phyloP scores from a whole-genome alignment of 768 basidiomycete genomes.

The Trametes meyenii region DNA sequence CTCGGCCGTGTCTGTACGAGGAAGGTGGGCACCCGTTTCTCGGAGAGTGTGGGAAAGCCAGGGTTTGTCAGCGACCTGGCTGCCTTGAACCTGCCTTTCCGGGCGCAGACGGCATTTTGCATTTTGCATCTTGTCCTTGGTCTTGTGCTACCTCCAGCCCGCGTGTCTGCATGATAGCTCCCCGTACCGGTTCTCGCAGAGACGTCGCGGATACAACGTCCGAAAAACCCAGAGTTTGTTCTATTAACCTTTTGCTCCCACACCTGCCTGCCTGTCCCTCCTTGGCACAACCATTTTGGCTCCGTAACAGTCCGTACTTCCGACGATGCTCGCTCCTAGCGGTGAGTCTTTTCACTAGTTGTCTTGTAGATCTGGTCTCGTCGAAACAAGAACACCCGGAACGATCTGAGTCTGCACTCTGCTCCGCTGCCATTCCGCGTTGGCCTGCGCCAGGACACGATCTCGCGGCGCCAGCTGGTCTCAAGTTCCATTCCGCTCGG shows the following conservation, averaged over 20 bases:
- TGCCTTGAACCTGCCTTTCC: constrained; percentile 15
- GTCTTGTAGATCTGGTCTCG: not conserved
- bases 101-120: not conserved
- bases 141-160: constrained; percentile 5
- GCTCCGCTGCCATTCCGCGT: not conserved
- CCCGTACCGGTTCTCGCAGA: not conserved
- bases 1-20: not conserved
- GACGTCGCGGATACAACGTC: constrained; percentile 2
- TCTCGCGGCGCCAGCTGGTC: constrained; percentile 1
- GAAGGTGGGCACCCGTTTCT: constrained; percentile 5
- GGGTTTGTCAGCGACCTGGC: constrained; percentile 17
- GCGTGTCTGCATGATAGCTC: constrained; percentile 8
- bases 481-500: constrained; percentile 8
- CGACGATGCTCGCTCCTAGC: not conserved
- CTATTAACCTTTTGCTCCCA: constrained; percentile 12
- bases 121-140: not conserved
- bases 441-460: not conserved
- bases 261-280: constrained; percentile 1
- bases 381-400: not conserved
- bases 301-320: not conserved
- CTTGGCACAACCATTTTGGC: constrained; percentile 13
- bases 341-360: not conserved
- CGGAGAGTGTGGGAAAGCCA: constrained; percentile 15
- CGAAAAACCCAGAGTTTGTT: constrained; percentile 18
- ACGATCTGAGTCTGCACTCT: not conserved